Percentiles rank a stretch among this genome's conserved stretches.
Evolutionary conservation across 2,329 filamentous ascomycete genomes (phyloP).

Genomic region (Xylaria sp.): DNA sequence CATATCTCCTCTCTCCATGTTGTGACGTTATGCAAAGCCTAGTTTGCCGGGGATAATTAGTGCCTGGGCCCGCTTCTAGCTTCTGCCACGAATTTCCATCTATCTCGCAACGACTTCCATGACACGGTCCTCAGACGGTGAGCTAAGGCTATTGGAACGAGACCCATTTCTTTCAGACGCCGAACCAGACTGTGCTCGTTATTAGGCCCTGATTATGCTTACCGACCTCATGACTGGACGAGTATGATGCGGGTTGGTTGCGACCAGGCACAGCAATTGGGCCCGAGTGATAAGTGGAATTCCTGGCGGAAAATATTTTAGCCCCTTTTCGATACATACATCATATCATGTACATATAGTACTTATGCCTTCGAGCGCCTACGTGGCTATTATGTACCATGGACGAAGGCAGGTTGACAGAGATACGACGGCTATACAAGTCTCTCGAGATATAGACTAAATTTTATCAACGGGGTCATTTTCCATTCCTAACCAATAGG

Average conservation of each 20-base stretch:
- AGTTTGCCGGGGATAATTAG: not conserved
- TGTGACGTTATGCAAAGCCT: slow-evolving; percentile 14
- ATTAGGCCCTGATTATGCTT: too few relatives aligned
- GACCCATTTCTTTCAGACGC: too few relatives aligned
- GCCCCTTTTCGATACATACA: not conserved
- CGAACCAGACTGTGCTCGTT: too few relatives aligned
- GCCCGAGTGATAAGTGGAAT: not conserved
- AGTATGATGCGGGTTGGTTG: not conserved
- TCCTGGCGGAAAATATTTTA: not conserved
- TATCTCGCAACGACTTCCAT: not conserved
- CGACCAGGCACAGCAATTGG: not conserved
- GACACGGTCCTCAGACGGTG: not conserved
- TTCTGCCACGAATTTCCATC: not conserved
- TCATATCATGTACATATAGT: too few relatives aligned
- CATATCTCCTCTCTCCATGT: slow-evolving; percentile 6
- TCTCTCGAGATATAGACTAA: too few relatives aligned
- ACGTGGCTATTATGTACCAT: too few relatives aligned
- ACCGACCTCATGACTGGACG: not conserved
- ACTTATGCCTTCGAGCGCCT: not conserved
- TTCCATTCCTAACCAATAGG: too few relatives aligned
- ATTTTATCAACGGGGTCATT: too few relatives aligned
- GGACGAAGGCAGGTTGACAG: too few relatives aligned
- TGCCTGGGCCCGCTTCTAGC: not conserved
- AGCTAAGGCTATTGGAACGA: not conserved
- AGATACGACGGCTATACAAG: too few relatives aligned